Conservation (phyloP, 441 rosid genomes). For the Bocquillonia castaneifolia region DNA sequence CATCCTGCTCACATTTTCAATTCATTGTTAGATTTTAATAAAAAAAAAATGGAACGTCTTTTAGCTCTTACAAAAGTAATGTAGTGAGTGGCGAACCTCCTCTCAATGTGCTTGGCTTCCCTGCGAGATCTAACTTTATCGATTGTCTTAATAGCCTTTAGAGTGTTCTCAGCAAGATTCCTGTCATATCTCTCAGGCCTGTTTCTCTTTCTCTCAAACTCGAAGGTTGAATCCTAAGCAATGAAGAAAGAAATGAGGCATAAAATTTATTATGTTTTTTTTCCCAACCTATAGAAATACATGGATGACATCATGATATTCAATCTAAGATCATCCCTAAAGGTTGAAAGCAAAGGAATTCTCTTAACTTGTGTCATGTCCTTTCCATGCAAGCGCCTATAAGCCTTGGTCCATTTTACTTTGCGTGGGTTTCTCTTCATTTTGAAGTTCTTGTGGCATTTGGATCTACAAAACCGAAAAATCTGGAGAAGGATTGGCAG, state of each 20-base stretch:
- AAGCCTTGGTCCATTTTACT: constrained; percentile 94
- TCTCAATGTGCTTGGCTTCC: constrained; percentile 39
- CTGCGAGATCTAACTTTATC: constrained; percentile 59
- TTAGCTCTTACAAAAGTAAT: not conserved
- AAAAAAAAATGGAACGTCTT: not conserved
- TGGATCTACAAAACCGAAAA: constrained; percentile 85
- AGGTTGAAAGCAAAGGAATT: not conserved
- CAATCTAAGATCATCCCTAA: not conserved
- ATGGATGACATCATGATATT: too few species aligned
- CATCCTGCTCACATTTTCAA: constrained; percentile 39
- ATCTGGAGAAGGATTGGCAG: constrained; percentile 39
- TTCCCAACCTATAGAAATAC: not conserved
- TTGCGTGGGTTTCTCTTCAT: constrained; percentile 98
- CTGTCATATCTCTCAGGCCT: constrained; percentile 93
- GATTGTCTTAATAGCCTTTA: constrained; percentile 75
- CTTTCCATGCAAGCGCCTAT: constrained; percentile 72
- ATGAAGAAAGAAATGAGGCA: not conserved
- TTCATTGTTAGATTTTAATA: not conserved
- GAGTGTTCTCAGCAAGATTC: constrained; percentile 55
- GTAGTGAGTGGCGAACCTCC: constrained; percentile 39
- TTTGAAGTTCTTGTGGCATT: constrained; percentile 93
- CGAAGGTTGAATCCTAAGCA: constrained; percentile 72
- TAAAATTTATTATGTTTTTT: too few species aligned
- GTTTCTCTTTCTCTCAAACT: constrained; percentile 89
- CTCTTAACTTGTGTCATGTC: constrained; percentile 81